These are phyloP conservation scores for Exsudoporus floridanus DNA, from an alignment of 1,284 basidiomycete genomes.

Conservation along the genomic window DNA sequence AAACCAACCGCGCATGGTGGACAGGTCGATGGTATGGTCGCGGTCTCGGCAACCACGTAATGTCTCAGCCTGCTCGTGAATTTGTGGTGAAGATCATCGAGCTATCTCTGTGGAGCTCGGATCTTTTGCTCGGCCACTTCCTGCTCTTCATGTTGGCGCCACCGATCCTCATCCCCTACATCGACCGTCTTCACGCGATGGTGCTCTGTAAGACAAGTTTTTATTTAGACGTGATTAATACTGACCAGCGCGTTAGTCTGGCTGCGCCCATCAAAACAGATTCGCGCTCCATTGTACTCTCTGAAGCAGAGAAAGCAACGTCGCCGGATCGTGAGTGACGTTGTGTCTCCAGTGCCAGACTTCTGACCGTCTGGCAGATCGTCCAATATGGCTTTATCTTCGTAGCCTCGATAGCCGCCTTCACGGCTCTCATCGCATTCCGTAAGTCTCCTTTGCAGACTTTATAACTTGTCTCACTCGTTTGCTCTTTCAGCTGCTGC, in stretches of 20 bases:
- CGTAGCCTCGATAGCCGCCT: conserved; percentile 68
- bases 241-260: conserved; percentile 55
- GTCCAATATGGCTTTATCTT: conserved; percentile 80
- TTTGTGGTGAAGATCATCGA: conserved; percentile 87
- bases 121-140: conserved; percentile 66
- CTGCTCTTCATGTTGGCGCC: conserved; percentile 75
- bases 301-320: conserved; percentile 85
- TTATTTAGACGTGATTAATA: conserved; percentile 14
- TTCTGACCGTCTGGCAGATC: conserved; percentile 42
- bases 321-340: conserved; percentile 72
- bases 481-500: conserved; percentile 47
- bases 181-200: conserved; percentile 75
- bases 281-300: conserved; percentile 90
- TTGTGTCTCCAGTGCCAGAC: not conserved
- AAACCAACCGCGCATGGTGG: conserved; percentile 98
- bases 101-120: conserved; percentile 77
- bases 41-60: conserved; percentile 81
- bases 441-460: conserved; percentile 53
- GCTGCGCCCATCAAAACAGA: conserved; percentile 86
- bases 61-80: conserved; percentile 89
- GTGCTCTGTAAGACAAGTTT: conserved; percentile 57
- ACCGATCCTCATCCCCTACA: conserved; percentile 70
- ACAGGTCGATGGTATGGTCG: conserved; percentile 95
- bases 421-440: conserved; percentile 73
- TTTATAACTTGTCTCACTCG: not conserved